Evolutionary conservation across 1,139 yeast species (phyloP).

Genomic region (Ogataea hybrid): DNA sequence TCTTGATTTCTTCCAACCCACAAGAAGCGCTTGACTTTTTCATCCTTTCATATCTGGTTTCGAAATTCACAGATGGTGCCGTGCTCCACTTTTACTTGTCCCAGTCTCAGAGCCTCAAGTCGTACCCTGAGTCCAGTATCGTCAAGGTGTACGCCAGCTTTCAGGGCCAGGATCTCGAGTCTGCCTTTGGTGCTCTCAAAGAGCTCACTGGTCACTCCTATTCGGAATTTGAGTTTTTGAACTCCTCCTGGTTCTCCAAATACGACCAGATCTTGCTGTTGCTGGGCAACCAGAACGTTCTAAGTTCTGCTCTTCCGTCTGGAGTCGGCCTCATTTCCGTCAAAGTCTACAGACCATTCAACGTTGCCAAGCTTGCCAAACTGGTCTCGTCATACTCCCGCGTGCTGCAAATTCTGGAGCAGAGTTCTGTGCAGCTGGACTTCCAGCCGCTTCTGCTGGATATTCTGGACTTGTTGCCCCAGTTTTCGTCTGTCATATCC

Average conservation of each 20-base stretch:
- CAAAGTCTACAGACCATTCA: constrained; percentile 72
- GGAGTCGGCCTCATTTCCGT: constrained; percentile 55
- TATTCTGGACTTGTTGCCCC: constrained; percentile 58
- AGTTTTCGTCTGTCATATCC: constrained; percentile 51
- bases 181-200: constrained; percentile 29
- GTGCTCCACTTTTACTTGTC: constrained; percentile 62
- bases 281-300: constrained; percentile 51
- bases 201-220: constrained; percentile 33
- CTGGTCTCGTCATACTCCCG: constrained; percentile 55
- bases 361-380: constrained; percentile 47
- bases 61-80: constrained; percentile 47
- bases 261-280: constrained; percentile 50
- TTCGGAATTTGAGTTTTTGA: constrained; percentile 38
- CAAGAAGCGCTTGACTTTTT: constrained; percentile 53
- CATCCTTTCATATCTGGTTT: constrained; percentile 55
- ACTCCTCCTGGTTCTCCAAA: constrained; percentile 28
- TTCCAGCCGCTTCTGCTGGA: constrained; percentile 72
- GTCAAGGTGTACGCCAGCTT: constrained; percentile 19
- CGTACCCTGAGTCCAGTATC: constrained; percentile 8
- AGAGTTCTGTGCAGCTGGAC: constrained; percentile 50
- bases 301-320: constrained; percentile 40
- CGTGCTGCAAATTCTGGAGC: constrained; percentile 65
- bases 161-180: constrained; percentile 23
- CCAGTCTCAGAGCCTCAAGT: not conserved
- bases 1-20: constrained; percentile 61